Evolutionary conservation across 2,329 filamentous ascomycete species (phyloP), one percentile per base, ranked within the genome.

Genomic region (Monosporascus ibericus): DNA sequence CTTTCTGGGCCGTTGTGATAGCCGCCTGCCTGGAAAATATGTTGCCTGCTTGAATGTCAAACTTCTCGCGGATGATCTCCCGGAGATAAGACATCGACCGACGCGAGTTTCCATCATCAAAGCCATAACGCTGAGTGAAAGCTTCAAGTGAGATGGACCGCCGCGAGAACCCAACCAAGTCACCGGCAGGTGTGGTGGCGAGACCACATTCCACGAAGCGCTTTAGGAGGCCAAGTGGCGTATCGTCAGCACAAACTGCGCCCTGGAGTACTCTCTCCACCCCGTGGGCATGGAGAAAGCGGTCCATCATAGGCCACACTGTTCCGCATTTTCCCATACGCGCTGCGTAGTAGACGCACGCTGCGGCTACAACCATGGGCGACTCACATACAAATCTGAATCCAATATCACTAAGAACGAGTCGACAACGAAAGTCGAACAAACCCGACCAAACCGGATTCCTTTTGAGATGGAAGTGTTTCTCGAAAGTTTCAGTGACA

Each of bases 371-470:
- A 2, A 65, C 59, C 15, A 63, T n/a, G n/a, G 56, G 42, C n/a
- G 55, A 58, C 14, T 58, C 46, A 24, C 48, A 52, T 7, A 58
- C 52, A 39, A 59, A 60, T 15, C 59, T 52, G 24, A 56, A 57
- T 2, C 62, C 60, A 38, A 63, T 47, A 36, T 63, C 56, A 37
- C 55, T 59, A 18, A 60, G 51, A 14, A 58, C 54, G 8, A 65
- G 51, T 51, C 54, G 55, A 5, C 55, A 60, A 6, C 59, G 61
- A 47, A 66, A 56, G 30, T 61, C 59, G 2, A 66, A 58, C 9
- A 64, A 49, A 0, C 63, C 60, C 0, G 62, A 52, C 56, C 57
- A 64, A 11, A 65, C 54, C 1, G 63, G 63, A 18, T 66, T 59
- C 18, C 53, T 48, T 34, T 55, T 57, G 15, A 61, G 51, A 18